Base-by-base conservation (phyloP, 176 grass and related monocot species). In the Bolboschoenus planiculmis region DNA sequence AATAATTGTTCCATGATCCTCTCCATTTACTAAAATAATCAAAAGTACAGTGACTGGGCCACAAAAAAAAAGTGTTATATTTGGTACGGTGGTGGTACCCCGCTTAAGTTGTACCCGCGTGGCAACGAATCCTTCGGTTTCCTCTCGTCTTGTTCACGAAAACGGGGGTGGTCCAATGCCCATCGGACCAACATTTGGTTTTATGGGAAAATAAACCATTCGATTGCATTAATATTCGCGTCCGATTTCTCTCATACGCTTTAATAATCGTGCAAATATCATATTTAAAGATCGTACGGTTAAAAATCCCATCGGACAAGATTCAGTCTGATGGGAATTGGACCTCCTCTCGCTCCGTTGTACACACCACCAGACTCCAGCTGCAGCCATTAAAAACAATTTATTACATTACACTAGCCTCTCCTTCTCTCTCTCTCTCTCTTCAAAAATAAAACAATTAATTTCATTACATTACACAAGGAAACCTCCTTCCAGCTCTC, bases 341-440 rank as follows among this genome's bases (percentile, higher is more conserved):
- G n/a, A n/a, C n/a, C n/a, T n/a, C n/a, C n/a, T n/a, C n/a, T n/a
- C n/a, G n/a, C n/a, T n/a, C n/a, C n/a, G n/a, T n/a, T n/a, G n/a
- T n/a, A n/a, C n/a, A n/a, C n/a, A 30, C 79, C 4, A 47, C 79
- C 56, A 66, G 80, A 82, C 54, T 57, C 80, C 80, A 82, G 79
- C 79, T 82, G 79, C 79, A 63, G 5, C 57, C 48, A 82, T 82
- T 82, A 82, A 82, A 44, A 64, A 16, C 1, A 64, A 82, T 82
- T 82, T 80, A 80, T 80, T 80, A 15, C 53, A 37, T 53, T 9
- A 51, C 72, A n/a, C n/a, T n/a, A n/a, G 39, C 39, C 39, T 40
- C 39, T 40, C 39, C 1, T 40, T 40, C 39, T 40, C 39, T 40
- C 39, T 40, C 50, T 53, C 50, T 4, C 77, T 36, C 55, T 55